These are phyloP conservation scores for Trichomonas tenax DNA, from an alignment of 208 protist species.

Conservation along the genomic window DNA sequence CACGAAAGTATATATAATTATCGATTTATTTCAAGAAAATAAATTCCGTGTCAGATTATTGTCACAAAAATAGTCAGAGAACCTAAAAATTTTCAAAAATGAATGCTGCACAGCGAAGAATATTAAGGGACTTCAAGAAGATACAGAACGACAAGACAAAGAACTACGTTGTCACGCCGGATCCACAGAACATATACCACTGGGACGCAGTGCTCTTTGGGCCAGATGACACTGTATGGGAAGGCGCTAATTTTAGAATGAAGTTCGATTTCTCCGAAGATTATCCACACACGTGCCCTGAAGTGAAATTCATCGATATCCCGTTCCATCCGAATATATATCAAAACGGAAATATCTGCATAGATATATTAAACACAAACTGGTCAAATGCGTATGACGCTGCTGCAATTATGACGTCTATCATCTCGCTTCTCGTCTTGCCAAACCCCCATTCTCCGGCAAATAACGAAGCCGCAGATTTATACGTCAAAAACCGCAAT, in stretches of 20 bases:
- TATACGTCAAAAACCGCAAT: constrained; percentile 67
- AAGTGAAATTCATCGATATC: constrained; percentile 76
- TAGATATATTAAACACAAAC: constrained; percentile 95
- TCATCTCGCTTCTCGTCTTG: constrained; percentile 94
- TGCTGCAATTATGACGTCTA: constrained; percentile 89
- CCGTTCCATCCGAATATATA: constrained; percentile 99
- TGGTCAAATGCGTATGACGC: constrained; percentile 93
- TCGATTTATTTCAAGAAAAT: too few relatives aligned
- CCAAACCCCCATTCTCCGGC: constrained; percentile 97
- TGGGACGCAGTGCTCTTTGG: constrained; percentile 76
- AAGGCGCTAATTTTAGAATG: constrained; percentile 62
- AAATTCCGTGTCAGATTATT: too few relatives aligned
- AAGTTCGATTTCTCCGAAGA: constrained; percentile 67
- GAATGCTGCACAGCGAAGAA: constrained; percentile 43
- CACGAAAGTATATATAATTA: too few relatives aligned
- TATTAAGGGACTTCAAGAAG: constrained; percentile 70
- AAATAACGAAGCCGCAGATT: constrained; percentile 82
- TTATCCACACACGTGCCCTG: constrained; percentile 82
- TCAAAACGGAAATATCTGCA: constrained; percentile 84
- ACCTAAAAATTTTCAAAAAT: not conserved
- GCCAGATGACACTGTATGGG: constrained; percentile 25
- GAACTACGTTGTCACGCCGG: constrained; percentile 59
- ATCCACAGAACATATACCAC: constrained; percentile 65
- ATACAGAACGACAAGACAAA: constrained; percentile 62
- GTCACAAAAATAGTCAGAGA: too few relatives aligned